Base-by-base conservation (phyloP, 306 rosid species). In the Argentina anserina region DNA sequence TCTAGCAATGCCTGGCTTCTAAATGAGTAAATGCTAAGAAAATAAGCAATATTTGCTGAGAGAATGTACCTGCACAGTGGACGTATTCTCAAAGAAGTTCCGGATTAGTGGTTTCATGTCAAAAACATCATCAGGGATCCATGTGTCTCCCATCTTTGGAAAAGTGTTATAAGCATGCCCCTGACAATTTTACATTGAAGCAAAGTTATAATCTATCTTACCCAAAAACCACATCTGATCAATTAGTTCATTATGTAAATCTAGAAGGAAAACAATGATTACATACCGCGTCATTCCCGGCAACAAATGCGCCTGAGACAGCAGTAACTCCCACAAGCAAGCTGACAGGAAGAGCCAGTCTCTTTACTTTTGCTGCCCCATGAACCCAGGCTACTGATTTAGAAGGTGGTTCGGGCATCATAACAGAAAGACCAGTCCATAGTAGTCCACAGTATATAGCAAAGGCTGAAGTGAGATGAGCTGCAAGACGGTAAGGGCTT, bases 391-490 rank as follows among this genome's bases (percentile, higher is more conserved):
- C 72, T 26, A 85, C n/a, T 2, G 97, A 90, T 69, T 88, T 90
- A 56, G 89, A 78, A n/a, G 92, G 98, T 39, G 96, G 98, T 75
- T 93, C 96, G 0, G 97, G 98, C 96, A 93, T 85, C 65, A 93
- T 90, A 75, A 93, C 97, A 68, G 92, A 85, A 73, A 91, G 92
- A 71, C 83, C 96, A 58, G 96, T 91, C 97, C 96, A 93, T 34
- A 91, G 67, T 58, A 93, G 97, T 61, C 98, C 97, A 17, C 94
- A 80, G 78, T 89, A 93, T 70, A 93, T 93, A 65, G 87, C 85
- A 79, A 91, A 89, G 70, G 98, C 97, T n/a, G 98, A 93, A 39
- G 97, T 91, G 65, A 93, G 97, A 85, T 93, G 94, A 71, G 97
- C 87, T n/a, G 97, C 97, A 70, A 93, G 97, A 59, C 98, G 93